phyloP scores from a whole-genome alignment of 495 filamentous ascomycete genomes.

The Cercophora samala region DNA sequence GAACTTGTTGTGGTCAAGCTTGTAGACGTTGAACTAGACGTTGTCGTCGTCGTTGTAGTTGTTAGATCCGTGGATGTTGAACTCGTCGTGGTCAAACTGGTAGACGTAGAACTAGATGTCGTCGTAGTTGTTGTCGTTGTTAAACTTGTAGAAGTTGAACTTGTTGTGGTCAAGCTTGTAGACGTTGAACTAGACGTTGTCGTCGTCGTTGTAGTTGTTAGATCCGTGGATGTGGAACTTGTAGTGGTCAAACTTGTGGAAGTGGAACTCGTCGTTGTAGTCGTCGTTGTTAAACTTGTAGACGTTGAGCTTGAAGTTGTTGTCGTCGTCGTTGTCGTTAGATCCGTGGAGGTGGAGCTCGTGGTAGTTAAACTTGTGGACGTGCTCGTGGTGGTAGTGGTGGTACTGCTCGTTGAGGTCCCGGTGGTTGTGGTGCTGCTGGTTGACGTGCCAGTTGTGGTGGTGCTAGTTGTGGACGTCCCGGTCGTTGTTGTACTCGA shows the following conservation, averaged over 20 bases:
- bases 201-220: neutral
- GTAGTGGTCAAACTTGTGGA: neutral
- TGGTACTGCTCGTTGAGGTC: neutral
- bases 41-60: neutral
- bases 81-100: neutral
- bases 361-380: neutral
- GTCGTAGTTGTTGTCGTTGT: too few relatives aligned
- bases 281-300: neutral
- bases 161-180: neutral
- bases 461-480: neutral
- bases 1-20: neutral
- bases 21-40: neutral
- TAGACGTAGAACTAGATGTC: too few relatives aligned
- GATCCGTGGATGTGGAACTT: neutral
- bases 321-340: neutral
- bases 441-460: conserved; percentile 1
- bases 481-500: neutral
- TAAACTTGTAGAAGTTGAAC: too few relatives aligned
- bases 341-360: neutral
- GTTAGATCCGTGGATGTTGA: conserved; percentile 1
- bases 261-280: neutral
- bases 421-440: neutral
- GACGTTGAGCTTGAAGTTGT: neutral
- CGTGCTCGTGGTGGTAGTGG: neutral
- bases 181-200: neutral